A percentile compares a stretch with the other conserved stretches of the same genome.
Conservation (phyloP, 148 eudicot genomes). For the Arbutus unedo region DNA sequence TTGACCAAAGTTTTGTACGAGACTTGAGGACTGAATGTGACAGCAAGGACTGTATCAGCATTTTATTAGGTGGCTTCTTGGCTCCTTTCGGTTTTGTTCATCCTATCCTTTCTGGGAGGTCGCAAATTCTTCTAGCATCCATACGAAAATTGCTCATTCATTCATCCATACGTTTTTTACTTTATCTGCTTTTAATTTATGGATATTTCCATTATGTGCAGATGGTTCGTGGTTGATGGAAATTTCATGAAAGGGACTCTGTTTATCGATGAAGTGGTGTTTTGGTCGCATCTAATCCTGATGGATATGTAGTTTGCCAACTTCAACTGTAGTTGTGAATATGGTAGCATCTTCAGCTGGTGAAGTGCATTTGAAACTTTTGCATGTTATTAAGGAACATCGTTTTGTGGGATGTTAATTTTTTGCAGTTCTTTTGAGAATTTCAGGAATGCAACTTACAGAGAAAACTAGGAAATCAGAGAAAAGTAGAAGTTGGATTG, state of each 20-base stretch:
- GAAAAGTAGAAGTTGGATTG: background rate
- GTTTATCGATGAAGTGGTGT: background rate
- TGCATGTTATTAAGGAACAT: background rate
- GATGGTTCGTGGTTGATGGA: slow-evolving; percentile 35
- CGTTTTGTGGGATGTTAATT: background rate
- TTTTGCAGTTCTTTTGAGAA: background rate
- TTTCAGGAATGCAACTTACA: background rate
- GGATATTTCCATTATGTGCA: slow-evolving; percentile 11
- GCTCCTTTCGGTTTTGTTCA: background rate
- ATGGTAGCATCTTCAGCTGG: background rate
- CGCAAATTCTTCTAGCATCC: slow-evolving; percentile 1
- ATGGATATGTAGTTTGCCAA: background rate
- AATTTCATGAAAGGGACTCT: background rate
- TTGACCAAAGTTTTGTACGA: background rate
- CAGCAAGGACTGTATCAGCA: background rate
- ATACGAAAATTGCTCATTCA: background rate
- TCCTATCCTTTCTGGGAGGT: background rate
- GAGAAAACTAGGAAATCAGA: background rate
- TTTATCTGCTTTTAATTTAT: background rate
- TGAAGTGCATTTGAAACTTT: background rate
- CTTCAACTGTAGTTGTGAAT: slow-evolving; percentile 20
- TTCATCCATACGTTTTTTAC: background rate
- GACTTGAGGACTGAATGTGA: background rate
- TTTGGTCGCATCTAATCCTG: slow-evolving; percentile 5
- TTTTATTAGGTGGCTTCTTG: background rate